phyloP scores from a whole-genome alignment of 768 basidiomycete genomes.

The Mycena pura region DNA sequence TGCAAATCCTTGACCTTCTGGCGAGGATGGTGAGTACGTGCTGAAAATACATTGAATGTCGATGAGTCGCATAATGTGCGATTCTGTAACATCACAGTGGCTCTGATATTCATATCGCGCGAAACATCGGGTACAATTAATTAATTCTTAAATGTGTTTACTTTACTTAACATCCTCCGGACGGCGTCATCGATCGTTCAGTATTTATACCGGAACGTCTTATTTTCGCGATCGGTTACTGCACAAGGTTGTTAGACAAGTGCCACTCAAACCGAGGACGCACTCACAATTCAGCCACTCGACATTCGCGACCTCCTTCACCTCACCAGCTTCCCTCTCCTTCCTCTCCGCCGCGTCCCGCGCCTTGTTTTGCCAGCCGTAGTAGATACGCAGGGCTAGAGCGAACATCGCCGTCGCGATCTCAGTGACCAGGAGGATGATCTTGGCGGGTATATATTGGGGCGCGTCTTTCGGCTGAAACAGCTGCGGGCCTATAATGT shows the following conservation, averaged over 20 bases:
- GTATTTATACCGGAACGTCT: slow-evolving; percentile 16
- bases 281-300: slow-evolving; percentile 22
- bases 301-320: slow-evolving; percentile 6
- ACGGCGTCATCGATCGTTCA: too few species aligned
- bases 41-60: too few species aligned
- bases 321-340: background rate
- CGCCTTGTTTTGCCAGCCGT: slow-evolving; percentile 14
- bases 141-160: too few species aligned
- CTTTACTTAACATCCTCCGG: too few species aligned
- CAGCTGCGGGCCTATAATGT: slow-evolving; percentile 25
- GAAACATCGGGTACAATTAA: too few species aligned
- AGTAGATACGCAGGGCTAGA: slow-evolving; percentile 13
- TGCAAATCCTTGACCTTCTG: too few species aligned
- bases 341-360: slow-evolving; percentile 1
- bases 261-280: background rate
- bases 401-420: slow-evolving; percentile 9
- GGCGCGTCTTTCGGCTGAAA: slow-evolving; percentile 25
- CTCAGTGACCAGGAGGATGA: slow-evolving; percentile 16
- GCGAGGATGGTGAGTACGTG: too few species aligned
- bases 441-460: slow-evolving; percentile 24
- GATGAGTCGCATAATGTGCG: too few species aligned
- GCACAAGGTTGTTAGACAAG: background rate
- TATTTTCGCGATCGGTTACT: slow-evolving; percentile 17
- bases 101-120: too few species aligned
- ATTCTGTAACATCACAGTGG: too few species aligned